Evolutionary conservation across 108 stramenopile species (phyloP).

Genomic region (Cyclotella choctawhatcheeana): DNA sequence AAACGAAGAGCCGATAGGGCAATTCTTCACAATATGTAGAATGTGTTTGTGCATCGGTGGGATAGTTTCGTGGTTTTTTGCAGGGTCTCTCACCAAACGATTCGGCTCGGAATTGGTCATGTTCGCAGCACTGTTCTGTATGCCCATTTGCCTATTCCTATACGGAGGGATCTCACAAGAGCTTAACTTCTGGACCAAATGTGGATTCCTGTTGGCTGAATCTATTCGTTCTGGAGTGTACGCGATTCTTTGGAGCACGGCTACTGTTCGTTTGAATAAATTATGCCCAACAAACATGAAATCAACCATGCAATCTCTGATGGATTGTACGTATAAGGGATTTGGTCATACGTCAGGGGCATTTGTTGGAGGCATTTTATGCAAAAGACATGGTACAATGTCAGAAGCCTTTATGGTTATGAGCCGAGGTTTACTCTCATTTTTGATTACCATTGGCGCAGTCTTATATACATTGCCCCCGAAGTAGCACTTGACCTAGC

Average conservation of each 20-base stretch:
- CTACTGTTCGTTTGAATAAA: slow-evolving; percentile 35
- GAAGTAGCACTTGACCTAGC: background rate
- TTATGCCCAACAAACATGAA: slow-evolving; percentile 36
- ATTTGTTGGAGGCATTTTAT: slow-evolving; percentile 39
- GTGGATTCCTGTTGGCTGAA: slow-evolving; percentile 37
- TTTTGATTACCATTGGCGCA: slow-evolving; percentile 28
- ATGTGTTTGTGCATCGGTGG: slow-evolving; percentile 35
- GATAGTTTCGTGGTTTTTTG: slow-evolving; percentile 33
- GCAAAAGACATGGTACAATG: slow-evolving; percentile 23
- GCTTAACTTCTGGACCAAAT: slow-evolving; percentile 26
- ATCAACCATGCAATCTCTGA: slow-evolving; percentile 38
- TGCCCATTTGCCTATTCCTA: slow-evolving; percentile 37
- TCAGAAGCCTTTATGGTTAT: slow-evolving; percentile 32
- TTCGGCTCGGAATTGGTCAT: slow-evolving; percentile 37
- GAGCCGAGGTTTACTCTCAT: slow-evolving; percentile 38
- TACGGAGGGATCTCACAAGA: slow-evolving; percentile 33
- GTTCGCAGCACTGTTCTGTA: slow-evolving; percentile 25
- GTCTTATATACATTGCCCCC: slow-evolving; percentile 3
- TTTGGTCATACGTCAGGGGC: slow-evolving; percentile 40
- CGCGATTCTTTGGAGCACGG: slow-evolving; percentile 44
- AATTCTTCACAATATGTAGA: slow-evolving; percentile 33
- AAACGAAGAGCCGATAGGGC: slow-evolving; percentile 20
- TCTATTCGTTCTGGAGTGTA: slow-evolving; percentile 41
- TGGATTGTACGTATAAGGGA: slow-evolving; percentile 44
- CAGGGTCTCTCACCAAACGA: slow-evolving; percentile 21